Conservation (phyloP, 768 basidiomycete genomes). For the Boletus sensibilis region DNA sequence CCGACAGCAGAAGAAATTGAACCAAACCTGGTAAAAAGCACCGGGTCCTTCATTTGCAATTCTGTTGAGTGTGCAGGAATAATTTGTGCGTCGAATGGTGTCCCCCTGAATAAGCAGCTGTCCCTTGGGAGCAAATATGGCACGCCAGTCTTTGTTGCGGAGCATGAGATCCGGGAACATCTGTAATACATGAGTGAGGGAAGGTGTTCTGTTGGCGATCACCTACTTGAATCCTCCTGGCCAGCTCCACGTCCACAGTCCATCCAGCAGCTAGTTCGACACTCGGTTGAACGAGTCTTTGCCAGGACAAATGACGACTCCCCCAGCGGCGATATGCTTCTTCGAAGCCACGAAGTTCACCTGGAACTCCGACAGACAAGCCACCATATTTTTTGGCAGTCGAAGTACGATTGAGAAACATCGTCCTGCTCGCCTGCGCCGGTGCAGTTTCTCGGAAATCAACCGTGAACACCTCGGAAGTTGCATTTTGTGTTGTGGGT, state of each 20-base stretch:
- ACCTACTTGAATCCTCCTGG: conserved; percentile 61
- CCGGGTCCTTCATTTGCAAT: conserved; percentile 75
- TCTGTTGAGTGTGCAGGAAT: conserved; percentile 54
- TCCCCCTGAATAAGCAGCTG: conserved; percentile 71
- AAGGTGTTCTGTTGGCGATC: neutral
- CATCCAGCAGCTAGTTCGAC: conserved; percentile 72
- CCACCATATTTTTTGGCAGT: conserved; percentile 74
- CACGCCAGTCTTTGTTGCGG: conserved; percentile 64
- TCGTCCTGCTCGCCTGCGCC: conserved; percentile 26
- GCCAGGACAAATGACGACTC: conserved; percentile 78
- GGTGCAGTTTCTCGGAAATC: conserved; percentile 87
- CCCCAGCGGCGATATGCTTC: conserved; percentile 81
- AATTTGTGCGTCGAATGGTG: conserved; percentile 61
- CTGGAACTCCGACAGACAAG: conserved; percentile 82
- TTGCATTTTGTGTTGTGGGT: conserved; percentile 35
- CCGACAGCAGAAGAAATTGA: conserved; percentile 10
- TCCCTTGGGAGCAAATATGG: conserved; percentile 76
- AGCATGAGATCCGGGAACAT: conserved; percentile 54
- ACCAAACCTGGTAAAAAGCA: conserved; percentile 71
- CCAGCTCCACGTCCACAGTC: conserved; percentile 74
- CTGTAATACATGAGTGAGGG: conserved; percentile 19
- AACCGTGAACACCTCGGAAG: conserved; percentile 63
- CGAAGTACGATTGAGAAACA: conserved; percentile 65
- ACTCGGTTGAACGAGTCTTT: conserved; percentile 66
- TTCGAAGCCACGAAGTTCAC: conserved; percentile 84